A percentile compares a stretch with the other conserved stretches of the same genome.
Conservation (phyloP, 1,284 basidiomycete species). For the Lentinus polychrous region DNA sequence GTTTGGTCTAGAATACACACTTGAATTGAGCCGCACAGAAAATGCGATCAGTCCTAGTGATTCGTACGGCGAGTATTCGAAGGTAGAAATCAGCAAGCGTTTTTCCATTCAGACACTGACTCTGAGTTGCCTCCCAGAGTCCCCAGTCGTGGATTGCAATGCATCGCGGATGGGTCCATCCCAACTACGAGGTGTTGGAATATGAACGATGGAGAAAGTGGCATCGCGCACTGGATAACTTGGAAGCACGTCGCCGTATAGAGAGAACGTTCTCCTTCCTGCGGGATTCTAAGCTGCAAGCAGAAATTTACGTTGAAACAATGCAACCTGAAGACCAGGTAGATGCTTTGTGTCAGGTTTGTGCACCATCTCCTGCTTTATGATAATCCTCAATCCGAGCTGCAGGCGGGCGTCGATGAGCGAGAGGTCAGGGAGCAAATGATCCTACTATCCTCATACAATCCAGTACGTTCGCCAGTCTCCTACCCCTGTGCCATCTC, state of each 20-base stretch:
- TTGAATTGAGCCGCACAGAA: conserved; percentile 35
- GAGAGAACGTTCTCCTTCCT: conserved; percentile 30
- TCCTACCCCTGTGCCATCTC: no score
- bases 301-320: conserved; percentile 32
- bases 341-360: no score
- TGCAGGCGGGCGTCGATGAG: no score
- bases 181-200: conserved; percentile 32
- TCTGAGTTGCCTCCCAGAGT: conserved; percentile 24
- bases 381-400: no score
- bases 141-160: conserved; percentile 38
- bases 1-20: conserved; percentile 37
- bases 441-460: no score
- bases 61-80: conserved; percentile 34
- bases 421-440: no score
- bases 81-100: conserved; percentile 18
- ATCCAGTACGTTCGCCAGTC: no score
- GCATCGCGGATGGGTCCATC: conserved; percentile 30
- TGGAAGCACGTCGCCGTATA: conserved; percentile 27
- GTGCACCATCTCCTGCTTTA: no score
- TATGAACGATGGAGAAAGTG: conserved; percentile 33
- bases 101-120: background rate
- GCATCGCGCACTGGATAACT: conserved; percentile 30
- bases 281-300: conserved; percentile 26
- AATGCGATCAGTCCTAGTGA: conserved; percentile 26
- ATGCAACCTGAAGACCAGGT: conserved; percentile 9